Base-by-base conservation (phyloP, 805 yeast genomes). In the Suhomyces canberraensis region DNA sequence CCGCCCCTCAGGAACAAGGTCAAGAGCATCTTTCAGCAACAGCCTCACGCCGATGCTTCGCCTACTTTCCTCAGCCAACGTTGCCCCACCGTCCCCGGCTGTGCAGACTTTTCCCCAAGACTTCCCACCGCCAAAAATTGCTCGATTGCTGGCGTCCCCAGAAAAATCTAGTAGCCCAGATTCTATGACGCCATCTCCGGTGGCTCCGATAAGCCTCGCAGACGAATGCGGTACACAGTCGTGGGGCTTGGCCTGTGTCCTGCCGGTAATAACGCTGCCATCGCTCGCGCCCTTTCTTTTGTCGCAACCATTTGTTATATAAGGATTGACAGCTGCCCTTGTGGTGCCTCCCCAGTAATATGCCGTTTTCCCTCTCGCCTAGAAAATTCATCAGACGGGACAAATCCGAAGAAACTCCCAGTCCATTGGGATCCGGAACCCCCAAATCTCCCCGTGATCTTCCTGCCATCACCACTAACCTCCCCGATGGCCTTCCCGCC, bases 321-420 rank as follows among this genome's bases (percentile, higher is more conserved):
- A 24, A 24, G 26, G 26, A 20, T 24, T n/a, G 26, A 24, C 26
- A n/a, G 26, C 5, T 20, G 22, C 22, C 22, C 22, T 24, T 24
- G 26, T 24, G 11, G 22, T 20, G 22, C 7, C 22, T 9, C 22
- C 26, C 26, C 11, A 8, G 6, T 8, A 24, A 8, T 5, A 32
- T 32, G 31, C 31, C 31, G 8, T 17, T 29, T 14, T 29, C 31
- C 11, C 25, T 32, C n/a, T 32, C 35, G 5, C 35, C 35, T 11
- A 24, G 29, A 17, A 32, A 25, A 11, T 13, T 32, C 35, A 16
- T 13, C 7, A 32, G 25, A 25, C 28, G 29, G n/a, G 26, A 24
- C 13, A 24, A 24, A n/a, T 16, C 35, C 21, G 27, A 30, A 30
- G 33, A 8, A 6, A n/a, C 28, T n/a, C 11, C 15, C 28, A 25